Evolutionary conservation across 169 alveolate species (phyloP), one percentile per base, ranked within the genome.

Genomic region (Plasmodium malariae): DNA sequence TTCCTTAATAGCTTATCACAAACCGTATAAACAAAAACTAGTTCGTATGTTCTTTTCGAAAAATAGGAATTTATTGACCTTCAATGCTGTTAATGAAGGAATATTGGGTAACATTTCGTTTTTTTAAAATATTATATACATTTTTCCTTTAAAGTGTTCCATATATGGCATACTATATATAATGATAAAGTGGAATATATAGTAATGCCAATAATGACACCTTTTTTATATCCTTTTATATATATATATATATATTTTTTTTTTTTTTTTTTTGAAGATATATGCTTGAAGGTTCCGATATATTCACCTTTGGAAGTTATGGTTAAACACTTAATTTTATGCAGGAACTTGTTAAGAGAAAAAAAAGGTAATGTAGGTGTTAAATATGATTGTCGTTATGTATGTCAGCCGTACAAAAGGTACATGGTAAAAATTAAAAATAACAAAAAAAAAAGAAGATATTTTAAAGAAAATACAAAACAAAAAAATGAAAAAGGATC

Each of bases 291-390:
- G 24, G 91, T 67, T 21, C 91, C 91, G 62, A 28, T 83, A 59
- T 83, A 83, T 60, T 83, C 91, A 70, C 91, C 91, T n/a, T 34
- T 83, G 83, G 91, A 83, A 83, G 67, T 83, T 43, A 83, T 83
- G 69, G 63, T 83, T 14, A 83, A 83, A 62, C 91, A 83, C 3
- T 60, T 83, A 30, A 83, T 83, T 48, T 70, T 83, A 60, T 83
- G 85, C 37, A 49, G 91, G 55, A 83, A 83, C 32, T 54, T 83
- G 59, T 45, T 83, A 32, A 69, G 91, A 34, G 91, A 83, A 37
- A 83, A 83, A 32, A 83, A 65, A 43, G 91, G 91, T 14, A 83
- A 83, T 59, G 34, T 83, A n/a, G 91, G 91, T 34, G 67, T 83
- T 9, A 83, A 67, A 45, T 83, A 83, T 54, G 91, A 83, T 36